phyloP scores from a whole-genome alignment of 352 stramenopile genomes.

The Globisporangium alternatum region DNA sequence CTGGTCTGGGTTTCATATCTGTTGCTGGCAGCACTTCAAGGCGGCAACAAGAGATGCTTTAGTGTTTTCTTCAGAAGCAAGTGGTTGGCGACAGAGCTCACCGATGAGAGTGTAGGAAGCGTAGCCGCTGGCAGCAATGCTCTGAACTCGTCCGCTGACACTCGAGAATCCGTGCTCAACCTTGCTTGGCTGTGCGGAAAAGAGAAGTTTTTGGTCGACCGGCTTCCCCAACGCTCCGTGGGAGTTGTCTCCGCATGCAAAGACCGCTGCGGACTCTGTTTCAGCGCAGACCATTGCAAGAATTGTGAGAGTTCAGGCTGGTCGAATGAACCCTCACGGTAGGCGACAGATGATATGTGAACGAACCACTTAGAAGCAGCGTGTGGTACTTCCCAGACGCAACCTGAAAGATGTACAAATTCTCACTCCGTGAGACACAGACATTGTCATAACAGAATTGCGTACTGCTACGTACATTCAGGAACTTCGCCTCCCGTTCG shows the following conservation, averaged over 20 bases:
- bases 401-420: slow-evolving; percentile 28
- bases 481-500: slow-evolving; percentile 69
- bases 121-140: slow-evolving; percentile 59
- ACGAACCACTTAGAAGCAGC: slow-evolving; percentile 60
- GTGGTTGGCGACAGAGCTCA: slow-evolving; percentile 15
- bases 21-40: slow-evolving; percentile 20
- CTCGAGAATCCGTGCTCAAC: slow-evolving; percentile 25
- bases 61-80: neutral
- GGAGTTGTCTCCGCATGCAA: slow-evolving; percentile 70
- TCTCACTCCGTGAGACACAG: neutral
- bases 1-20: slow-evolving; percentile 14
- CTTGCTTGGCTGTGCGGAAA: slow-evolving; percentile 24
- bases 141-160: slow-evolving; percentile 32
- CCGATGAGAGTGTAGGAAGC: slow-evolving; percentile 69
- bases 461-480: slow-evolving; percentile 24
- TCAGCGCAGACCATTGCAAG: neutral
- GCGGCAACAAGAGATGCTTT: neutral
- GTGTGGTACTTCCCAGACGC: slow-evolving; percentile 76
- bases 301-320: neutral
- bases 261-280: slow-evolving; percentile 65
- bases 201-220: neutral
- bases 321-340: neutral
- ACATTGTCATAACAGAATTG: neutral
- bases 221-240: slow-evolving; percentile 44
- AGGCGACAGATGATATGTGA: neutral